phyloP scores from a whole-genome alignment of 257 asterid species.

The Nicotiana sylvestris region DNA sequence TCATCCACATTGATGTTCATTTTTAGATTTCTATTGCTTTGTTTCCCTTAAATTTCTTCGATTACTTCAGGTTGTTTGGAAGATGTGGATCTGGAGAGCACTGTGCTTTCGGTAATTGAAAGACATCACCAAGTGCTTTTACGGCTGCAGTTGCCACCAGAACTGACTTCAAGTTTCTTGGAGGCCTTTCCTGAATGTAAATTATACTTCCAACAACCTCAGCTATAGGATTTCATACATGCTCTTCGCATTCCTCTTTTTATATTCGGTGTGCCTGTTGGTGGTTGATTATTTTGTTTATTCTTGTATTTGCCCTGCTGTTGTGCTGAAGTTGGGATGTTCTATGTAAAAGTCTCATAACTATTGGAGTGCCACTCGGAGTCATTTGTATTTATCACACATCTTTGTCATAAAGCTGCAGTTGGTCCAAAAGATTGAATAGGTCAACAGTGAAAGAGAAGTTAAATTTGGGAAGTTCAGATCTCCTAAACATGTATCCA shows the following conservation, averaged over 20 bases:
- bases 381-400: background rate
- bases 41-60: background rate
- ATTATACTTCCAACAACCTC: slow-evolving; percentile 18
- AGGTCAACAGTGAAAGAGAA: background rate
- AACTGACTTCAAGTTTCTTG: slow-evolving; percentile 23
- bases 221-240: background rate
- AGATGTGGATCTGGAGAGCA: slow-evolving; percentile 26
- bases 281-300: slow-evolving; percentile 1
- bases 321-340: background rate
- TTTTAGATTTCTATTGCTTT: background rate
- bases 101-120: slow-evolving; percentile 21
- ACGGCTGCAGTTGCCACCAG: slow-evolving; percentile 23
- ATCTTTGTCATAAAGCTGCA: background rate
- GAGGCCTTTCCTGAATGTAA: slow-evolving; percentile 30
- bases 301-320: background rate
- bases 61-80: slow-evolving; percentile 25
- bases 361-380: background rate
- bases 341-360: background rate
- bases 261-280: background rate
- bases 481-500: background rate
- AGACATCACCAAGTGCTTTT: slow-evolving; percentile 11
- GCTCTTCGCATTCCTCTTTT: background rate
- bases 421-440: background rate
- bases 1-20: background rate
- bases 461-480: background rate